Base-by-base conservation (phyloP, 495 filamentous ascomycete genomes). In the Tuber indicum region DNA sequence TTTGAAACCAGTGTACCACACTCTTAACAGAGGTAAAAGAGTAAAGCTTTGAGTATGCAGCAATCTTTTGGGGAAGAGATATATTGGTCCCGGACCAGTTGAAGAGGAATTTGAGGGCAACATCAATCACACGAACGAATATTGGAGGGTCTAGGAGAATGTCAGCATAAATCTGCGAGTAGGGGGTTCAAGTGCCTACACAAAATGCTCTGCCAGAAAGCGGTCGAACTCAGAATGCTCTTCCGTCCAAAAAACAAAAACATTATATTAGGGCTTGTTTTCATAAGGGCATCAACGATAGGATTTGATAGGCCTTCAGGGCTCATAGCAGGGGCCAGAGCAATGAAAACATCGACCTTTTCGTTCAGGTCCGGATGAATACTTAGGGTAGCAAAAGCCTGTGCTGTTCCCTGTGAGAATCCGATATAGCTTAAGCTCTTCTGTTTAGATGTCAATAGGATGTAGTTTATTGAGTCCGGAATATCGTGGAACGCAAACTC, bases 1-100 rank as follows among this genome's bases (percentile, higher is more conserved):
- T 97, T 82, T 99, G 96, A 85, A 99, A 99, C 96, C 96, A 99
- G 81, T 99, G 96, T 0, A 99, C 96, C 14, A 97, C 93, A 21
- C 91, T 92, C 83, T 99, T 99, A 75, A 94, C 97, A 82, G 92
- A 95, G 0, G 96, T 97, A 83, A 94, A 98, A 3, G 94, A 97
- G 84, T 96, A 99, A 1, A 99, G 86, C 84, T 99, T 96, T 42
- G 95, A 90, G 82, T 99, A 99, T n/a, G 94, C 94, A 42, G 96
- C 96, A 9, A 98, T 89, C 84, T 99, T 99, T 85, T 99, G 96
- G 70, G 91, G 90, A 23, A 89, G 87, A 44, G 89, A 90, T 81
- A 99, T 97, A 82, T 98, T 99, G 76, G 87, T 85, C n/a, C 91
- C 91, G 44, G 88, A 88, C 96, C 96, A 99, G 80, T 91, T 91